phyloP scores from a whole-genome alignment of 2,329 filamentous ascomycete species.

The Colletotrichum sp. region DNA sequence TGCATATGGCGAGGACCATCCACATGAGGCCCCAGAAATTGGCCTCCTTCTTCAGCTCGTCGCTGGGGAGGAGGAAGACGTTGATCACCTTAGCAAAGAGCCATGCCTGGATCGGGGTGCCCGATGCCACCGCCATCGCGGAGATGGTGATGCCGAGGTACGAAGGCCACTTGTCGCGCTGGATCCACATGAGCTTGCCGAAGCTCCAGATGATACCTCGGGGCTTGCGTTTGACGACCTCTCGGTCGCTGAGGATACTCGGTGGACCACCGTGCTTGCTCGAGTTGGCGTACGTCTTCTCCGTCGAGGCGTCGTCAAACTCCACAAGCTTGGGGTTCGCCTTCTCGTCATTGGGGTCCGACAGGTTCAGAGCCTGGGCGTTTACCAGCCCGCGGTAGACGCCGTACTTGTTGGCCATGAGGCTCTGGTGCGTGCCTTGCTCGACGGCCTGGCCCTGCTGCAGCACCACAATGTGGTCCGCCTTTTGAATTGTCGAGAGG shows the following conservation, averaged over 20 bases:
- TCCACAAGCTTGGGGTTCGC: neutral
- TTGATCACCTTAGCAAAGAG: conserved; percentile 31
- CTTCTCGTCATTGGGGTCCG: neutral
- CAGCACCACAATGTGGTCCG: conserved; percentile 46
- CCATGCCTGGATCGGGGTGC: conserved; percentile 32
- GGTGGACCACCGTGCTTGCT: neutral
- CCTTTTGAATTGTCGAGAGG: conserved; percentile 33
- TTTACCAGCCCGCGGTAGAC: conserved; percentile 28
- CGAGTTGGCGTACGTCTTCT: neutral
- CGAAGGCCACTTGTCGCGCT: conserved; percentile 26
- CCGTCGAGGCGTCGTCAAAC: neutral
- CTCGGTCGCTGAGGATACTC: neutral
- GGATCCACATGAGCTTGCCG: conserved; percentile 24
- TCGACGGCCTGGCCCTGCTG: conserved; percentile 49
- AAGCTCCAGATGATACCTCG: conserved; percentile 18
- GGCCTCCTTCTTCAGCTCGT: conserved; percentile 7
- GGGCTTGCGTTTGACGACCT: neutral
- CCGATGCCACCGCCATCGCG: conserved; percentile 29
- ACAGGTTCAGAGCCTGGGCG: conserved; percentile 24
- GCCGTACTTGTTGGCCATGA: conserved; percentile 19
- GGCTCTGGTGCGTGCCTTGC: conserved; percentile 26
- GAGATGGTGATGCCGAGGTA: conserved; percentile 28
- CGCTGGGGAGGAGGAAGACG: conserved; percentile 26
- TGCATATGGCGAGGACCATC: conserved; percentile 30
- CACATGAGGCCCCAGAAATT: conserved; percentile 37